Conservation (phyloP, 2,329 filamentous ascomycete genomes). For the Ceratocystis cubensis region DNA sequence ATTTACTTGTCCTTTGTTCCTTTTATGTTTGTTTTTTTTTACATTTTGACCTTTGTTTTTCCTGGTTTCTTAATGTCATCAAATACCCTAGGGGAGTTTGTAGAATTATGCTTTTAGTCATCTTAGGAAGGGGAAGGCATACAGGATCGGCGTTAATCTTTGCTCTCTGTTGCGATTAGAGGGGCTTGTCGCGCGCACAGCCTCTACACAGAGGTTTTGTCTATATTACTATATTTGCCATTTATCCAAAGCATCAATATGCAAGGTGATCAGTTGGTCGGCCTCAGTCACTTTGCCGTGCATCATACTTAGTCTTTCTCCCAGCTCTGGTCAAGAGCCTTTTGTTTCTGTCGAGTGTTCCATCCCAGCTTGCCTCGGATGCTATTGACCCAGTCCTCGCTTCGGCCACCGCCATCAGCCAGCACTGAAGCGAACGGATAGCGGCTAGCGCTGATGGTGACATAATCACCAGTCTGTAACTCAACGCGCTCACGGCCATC, state of each 20-base stretch:
- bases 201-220: not conserved
- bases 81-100: not conserved
- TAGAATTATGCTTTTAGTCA: not conserved
- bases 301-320: not conserved
- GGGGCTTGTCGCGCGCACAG: not conserved
- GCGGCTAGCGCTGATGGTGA: constrained; percentile 67
- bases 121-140: not conserved
- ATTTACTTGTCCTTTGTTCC: constrained; percentile 3
- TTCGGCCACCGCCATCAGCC: constrained; percentile 48
- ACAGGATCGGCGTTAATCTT: not conserved
- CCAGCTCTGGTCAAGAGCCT: constrained; percentile 36
- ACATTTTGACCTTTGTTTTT: not conserved
- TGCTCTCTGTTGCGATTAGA: not conserved
- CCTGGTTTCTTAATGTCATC: constrained; percentile 3
- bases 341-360: constrained; percentile 71
- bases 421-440: constrained; percentile 72
- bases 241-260: not conserved
- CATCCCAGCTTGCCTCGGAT: constrained; percentile 68
- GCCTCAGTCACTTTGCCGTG: not conserved
- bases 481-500: constrained; percentile 85
- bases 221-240: not conserved
- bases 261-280: not conserved
- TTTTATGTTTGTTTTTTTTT: not conserved
- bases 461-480: constrained; percentile 65
- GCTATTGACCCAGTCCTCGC: constrained; percentile 72